These are phyloP conservation scores for Scedosporium boydii DNA, from an alignment of 2,329 filamentous ascomycete species.

Conservation along the genomic window DNA sequence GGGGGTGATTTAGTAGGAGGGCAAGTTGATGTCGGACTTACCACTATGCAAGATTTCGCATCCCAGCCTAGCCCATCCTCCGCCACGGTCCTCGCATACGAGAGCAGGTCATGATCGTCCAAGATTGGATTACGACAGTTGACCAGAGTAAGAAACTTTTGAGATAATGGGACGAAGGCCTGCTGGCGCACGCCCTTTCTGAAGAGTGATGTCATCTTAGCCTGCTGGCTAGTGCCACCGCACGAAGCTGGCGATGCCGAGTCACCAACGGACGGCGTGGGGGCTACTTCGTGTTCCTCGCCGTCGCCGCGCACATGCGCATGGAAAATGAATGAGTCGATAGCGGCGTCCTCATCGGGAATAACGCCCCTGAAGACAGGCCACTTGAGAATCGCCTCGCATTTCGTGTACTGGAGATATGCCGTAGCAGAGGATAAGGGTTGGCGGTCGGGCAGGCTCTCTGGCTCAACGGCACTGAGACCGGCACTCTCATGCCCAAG, in stretches of 20 bases:
- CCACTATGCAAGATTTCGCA: slow-evolving; percentile 13
- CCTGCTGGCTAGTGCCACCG: not conserved
- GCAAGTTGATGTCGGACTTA: slow-evolving; percentile 3
- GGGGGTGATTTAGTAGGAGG: not conserved
- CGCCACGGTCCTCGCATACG: slow-evolving; percentile 10
- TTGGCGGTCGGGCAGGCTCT: not conserved
- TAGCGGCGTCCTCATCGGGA: slow-evolving; percentile 1
- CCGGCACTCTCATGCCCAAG: not conserved
- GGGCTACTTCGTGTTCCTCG: not conserved
- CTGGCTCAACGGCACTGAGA: not conserved
- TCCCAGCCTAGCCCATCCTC: slow-evolving; percentile 14
- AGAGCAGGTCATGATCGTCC: slow-evolving; percentile 13
- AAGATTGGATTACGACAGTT: slow-evolving; percentile 16
- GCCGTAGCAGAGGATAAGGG: not conserved
- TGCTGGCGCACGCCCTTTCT: slow-evolving; percentile 5
- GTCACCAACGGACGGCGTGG: not conserved
- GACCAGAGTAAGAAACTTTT: slow-evolving; percentile 12
- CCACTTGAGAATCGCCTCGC: slow-evolving; percentile 11
- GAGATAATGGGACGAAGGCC: slow-evolving; percentile 7
- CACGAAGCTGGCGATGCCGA: slow-evolving; percentile 1
- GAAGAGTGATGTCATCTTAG: not conserved
- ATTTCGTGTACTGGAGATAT: slow-evolving; percentile 6
- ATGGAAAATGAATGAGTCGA: slow-evolving; percentile 10
- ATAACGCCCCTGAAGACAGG: slow-evolving; percentile 8
- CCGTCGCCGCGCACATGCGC: slow-evolving; percentile 1